Conservation (phyloP, 2,329 filamentous ascomycete species). For the Fusarium coicis region DNA sequence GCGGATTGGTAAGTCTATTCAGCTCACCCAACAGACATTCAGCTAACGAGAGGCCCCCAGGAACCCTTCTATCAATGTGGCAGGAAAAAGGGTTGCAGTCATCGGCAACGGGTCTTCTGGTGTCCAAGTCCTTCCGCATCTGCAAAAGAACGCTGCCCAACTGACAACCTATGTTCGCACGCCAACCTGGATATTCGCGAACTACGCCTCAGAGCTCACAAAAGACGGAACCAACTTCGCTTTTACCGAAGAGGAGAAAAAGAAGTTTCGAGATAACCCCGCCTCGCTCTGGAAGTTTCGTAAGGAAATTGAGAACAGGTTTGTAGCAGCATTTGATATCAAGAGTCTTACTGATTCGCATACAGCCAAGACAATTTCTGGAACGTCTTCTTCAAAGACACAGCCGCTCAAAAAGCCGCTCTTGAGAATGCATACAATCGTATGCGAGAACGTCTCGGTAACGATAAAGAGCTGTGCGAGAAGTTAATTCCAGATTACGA, state of each 20-base stretch:
- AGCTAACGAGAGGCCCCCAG: no score
- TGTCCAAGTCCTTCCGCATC: slow-evolving; percentile 42
- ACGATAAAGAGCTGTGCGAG: slow-evolving; percentile 6
- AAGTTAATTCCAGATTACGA: slow-evolving; percentile 36
- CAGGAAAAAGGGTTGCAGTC: slow-evolving; percentile 57
- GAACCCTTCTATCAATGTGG: slow-evolving; percentile 49
- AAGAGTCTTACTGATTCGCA: not conserved
- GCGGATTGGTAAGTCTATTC: no score
- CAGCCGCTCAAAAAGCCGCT: not conserved
- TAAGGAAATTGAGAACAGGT: not conserved
- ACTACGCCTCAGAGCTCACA: not conserved
- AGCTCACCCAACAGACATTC: no score
- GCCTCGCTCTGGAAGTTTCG: not conserved
- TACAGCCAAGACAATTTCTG: not conserved
- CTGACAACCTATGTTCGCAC: not conserved
- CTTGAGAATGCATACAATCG: not conserved
- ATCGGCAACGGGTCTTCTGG: slow-evolving; percentile 64
- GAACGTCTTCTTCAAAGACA: slow-evolving; percentile 1
- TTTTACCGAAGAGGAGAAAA: not conserved
- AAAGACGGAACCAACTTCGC: not conserved
- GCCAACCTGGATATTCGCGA: not conserved
- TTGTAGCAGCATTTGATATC: not conserved
- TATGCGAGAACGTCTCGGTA: slow-evolving; percentile 14
- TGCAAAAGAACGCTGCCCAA: not conserved
- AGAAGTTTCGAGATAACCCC: not conserved